A percentile compares a stretch with the other conserved stretches of the same genome.
phyloP scores from a whole-genome alignment of 768 basidiomycete species.

The Xerocomellus chrysenteron region DNA sequence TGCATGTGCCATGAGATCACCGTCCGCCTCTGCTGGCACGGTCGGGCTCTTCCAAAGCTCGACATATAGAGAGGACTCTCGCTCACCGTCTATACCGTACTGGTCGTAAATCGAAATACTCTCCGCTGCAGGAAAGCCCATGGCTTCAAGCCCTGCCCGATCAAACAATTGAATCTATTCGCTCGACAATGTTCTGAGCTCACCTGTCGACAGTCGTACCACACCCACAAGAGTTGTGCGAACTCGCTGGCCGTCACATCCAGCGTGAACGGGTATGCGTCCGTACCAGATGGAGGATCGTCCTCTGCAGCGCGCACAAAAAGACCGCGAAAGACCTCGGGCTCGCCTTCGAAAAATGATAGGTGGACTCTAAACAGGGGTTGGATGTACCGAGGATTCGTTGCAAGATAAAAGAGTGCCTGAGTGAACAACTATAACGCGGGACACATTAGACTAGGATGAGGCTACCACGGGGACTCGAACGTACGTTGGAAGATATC shows the following conservation, averaged over 20 bases:
- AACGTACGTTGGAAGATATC: too few relatives aligned
- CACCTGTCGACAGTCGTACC: constrained; percentile 52
- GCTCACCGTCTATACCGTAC: constrained; percentile 49
- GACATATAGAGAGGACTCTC: constrained; percentile 47
- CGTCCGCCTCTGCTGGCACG: constrained; percentile 53
- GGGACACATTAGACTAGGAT: too few relatives aligned
- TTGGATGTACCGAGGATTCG: too few relatives aligned
- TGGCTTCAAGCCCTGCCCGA: constrained; percentile 46
- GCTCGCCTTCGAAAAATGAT: constrained; percentile 61
- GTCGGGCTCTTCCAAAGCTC: constrained; percentile 52
- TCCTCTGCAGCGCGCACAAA: constrained; percentile 33
- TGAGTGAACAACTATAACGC: too few relatives aligned
- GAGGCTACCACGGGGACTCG: too few relatives aligned
- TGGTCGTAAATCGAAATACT: constrained; percentile 58
- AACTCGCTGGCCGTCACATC: constrained; percentile 46
- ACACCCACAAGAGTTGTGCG: constrained; percentile 52
- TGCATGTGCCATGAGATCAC: constrained; percentile 42
- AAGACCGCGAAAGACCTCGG: constrained; percentile 39
- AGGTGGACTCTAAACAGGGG: constrained; percentile 51
- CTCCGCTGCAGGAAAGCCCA: constrained; percentile 45
- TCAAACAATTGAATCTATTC: not conserved
- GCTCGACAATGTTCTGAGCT: not conserved
- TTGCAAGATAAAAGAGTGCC: too few relatives aligned
- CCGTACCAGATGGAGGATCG: constrained; percentile 32
- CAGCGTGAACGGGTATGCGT: constrained; percentile 44